Evolutionary conservation across 1,284 basidiomycete genomes (phyloP), one percentile per base, ranked within the genome.

Genomic region (Apiotrichum brassicae): DNA sequence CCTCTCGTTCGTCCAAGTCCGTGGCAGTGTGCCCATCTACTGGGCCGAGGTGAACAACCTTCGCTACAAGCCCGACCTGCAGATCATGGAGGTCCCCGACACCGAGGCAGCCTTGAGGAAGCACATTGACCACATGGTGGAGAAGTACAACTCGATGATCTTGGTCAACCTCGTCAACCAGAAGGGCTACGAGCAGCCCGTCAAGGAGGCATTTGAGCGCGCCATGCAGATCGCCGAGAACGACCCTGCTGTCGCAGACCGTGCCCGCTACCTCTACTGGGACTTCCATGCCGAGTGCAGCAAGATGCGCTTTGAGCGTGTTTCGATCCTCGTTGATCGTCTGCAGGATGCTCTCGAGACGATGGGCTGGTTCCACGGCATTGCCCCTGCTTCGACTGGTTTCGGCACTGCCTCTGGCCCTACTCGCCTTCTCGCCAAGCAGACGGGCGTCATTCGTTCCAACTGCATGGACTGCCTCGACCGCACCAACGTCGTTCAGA

Each of bases 41-140:
- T 98, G 95, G 95, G 89, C 90, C 3, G 94, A 99, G 73, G 78
- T 99, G 65, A 97, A 94, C 74, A 98, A 91, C 42, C 70, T 99
- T 56, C 81, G 92, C 57, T 98, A 98, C 75, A 95, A 93, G 71
- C 95, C 95, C 8, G 95, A 98, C 72, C 75, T 99, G 51, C 88
- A 93, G 73, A 81, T 98, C 58, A 97, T 97, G 91, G 91, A 97
- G 49, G 73, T 88, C 34, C 82, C 84, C 46, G 83, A 89, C 58
- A 87, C 91, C 26, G 87, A 87, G 39, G 77, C 83, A 51, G 84
- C 84, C 0, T 81, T 89, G 67, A 78, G 78, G 30, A 76, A 76
- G 37, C 95, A 98, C 74, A 76, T 98, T 22, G 76, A 82, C 43
- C 81, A 84, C 57, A 85, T 90, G 70, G 78, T 85, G 38, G 76